phyloP scores from a whole-genome alignment of 768 basidiomycete species.

The Tricholoma furcatifolium region DNA sequence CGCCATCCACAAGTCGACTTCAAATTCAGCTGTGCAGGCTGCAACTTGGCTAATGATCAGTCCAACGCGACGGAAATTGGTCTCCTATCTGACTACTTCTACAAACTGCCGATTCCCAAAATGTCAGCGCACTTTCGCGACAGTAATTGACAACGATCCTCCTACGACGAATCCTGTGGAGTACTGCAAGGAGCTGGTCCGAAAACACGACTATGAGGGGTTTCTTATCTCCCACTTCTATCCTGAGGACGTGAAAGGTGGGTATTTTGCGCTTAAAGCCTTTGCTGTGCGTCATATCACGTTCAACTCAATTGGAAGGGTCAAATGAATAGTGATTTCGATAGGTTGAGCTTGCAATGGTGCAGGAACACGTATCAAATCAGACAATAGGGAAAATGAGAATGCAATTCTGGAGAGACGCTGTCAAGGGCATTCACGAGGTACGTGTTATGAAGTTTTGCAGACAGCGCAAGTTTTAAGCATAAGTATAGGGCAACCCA shows the following conservation, averaged over 20 bases:
- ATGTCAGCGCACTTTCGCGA: conserved; percentile 10
- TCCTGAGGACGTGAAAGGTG: conserved; percentile 60
- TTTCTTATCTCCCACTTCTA: conserved; percentile 71
- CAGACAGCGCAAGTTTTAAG: conserved; percentile 6
- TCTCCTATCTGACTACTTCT: background rate
- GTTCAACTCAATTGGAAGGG: conserved; percentile 3
- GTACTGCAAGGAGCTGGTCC: conserved; percentile 73
- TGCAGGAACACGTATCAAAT: conserved; percentile 77
- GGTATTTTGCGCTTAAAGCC: conserved; percentile 78
- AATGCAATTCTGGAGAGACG: conserved; percentile 87
- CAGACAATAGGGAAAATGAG: conserved; percentile 77
- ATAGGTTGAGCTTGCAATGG: conserved; percentile 74
- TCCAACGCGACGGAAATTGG: background rate
- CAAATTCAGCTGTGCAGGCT: no score
- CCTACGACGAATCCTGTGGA: conserved; percentile 39
- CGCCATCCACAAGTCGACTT: no score
- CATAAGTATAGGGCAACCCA: conserved; percentile 56
- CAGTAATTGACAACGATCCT: conserved; percentile 2
- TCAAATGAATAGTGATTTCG: conserved; percentile 10
- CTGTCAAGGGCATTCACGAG: conserved; percentile 63
- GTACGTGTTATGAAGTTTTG: conserved; percentile 36
- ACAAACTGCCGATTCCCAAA: background rate
- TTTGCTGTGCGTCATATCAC: conserved; percentile 64
- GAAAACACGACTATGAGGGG: conserved; percentile 80
- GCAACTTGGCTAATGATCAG: no score